Base-by-base conservation (phyloP, 2,329 filamentous ascomycete species). In the Exophiala sp. region DNA sequence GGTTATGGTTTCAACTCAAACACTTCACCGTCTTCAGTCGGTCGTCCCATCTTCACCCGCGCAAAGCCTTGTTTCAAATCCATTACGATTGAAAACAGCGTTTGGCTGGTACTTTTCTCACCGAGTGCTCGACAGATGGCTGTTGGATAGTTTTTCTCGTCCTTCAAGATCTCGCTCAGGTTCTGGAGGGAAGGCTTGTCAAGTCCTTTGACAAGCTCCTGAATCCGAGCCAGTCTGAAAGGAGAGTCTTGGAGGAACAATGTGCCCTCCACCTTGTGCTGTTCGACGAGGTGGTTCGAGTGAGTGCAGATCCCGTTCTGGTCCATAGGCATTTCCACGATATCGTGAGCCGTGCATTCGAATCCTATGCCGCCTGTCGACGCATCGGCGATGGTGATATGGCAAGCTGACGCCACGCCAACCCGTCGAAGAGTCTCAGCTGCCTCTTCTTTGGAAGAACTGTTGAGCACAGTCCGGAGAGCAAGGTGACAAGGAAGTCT, bases 401-500 rank as follows among this genome's bases (percentile, higher is more conserved):
- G 76, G 44, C 74, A 77, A 2, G 75, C 69, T 5, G 69, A 68
- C 0, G 78, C 77, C 39, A 81, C 70, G 6, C 78, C 78, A 21
- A 65, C 60, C 34, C 63, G 61, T 50, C 73, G 64, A 9, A 81
- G 58, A 16, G 59, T 70, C 6, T 56, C 54, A 1, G 77, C 68
- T 1, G 78, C 78, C 27, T 72, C 72, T 1, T 65, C 64, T 0
- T 67, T 65, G 2, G 68, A 73, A 0, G 32, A 40, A 51, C 70
- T 73, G 42, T 80, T 76, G 18, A 82, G 65, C n/a, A 70, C 75
- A 47, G 71, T 68, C 14, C 78, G 66, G 23, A 82, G 66, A 0
- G 72, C 77, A 7, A 81, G 65, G 63, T 82, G 78, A 16, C 73
- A 74, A 0, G 78, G 78, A 10, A 81, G 60, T 3, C 69, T 69